Percentiles rank a stretch among this genome's conserved stretches.
phyloP scores from a whole-genome alignment of 83 land plant genomes.

The Picea abies region DNA sequence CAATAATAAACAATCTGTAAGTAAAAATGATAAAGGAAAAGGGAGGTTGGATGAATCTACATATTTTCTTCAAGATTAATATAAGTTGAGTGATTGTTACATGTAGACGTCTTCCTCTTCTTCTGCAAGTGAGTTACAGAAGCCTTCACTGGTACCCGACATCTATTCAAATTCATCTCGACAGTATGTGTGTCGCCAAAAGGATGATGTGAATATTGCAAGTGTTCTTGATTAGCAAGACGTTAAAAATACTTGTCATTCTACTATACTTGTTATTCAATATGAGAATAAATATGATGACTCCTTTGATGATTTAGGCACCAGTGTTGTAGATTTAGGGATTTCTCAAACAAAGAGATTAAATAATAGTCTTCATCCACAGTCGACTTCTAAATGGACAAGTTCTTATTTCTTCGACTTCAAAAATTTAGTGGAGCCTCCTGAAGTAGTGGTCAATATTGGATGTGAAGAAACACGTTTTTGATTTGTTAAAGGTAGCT shows the following conservation, averaged over 20 bases:
- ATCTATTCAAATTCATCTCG: conserved; percentile 26
- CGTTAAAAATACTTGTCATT: conserved; percentile 40
- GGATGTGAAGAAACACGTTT: conserved; percentile 54
- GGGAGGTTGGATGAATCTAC: conserved; percentile 55
- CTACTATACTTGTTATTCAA: conserved; percentile 62
- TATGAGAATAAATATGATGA: conserved; percentile 99
- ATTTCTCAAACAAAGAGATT: conserved; percentile 68
- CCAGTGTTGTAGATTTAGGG: conserved; percentile 60
- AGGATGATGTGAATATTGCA: conserved; percentile 24
- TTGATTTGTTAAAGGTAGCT: conserved; percentile 75
- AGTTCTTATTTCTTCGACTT: conserved; percentile 69
- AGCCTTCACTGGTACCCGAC: background rate
- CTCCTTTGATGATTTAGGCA: conserved; percentile 93
- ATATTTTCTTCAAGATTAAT: background rate
- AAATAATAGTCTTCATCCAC: conserved; percentile 30
- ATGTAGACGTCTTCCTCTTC: conserved; percentile 26
- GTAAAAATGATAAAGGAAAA: conserved; percentile 82
- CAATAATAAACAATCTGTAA: conserved; percentile 24
- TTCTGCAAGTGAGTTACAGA: conserved; percentile 13
- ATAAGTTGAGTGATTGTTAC: background rate
- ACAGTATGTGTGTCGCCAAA: conserved; percentile 56
- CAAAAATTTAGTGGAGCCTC: conserved; percentile 41
- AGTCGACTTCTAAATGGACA: conserved; percentile 7
- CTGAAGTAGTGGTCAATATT: conserved; percentile 7
- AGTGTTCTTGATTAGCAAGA: conserved; percentile 51